Conservation (phyloP, 345 rosid species). For the Pugionium dolabratum region DNA sequence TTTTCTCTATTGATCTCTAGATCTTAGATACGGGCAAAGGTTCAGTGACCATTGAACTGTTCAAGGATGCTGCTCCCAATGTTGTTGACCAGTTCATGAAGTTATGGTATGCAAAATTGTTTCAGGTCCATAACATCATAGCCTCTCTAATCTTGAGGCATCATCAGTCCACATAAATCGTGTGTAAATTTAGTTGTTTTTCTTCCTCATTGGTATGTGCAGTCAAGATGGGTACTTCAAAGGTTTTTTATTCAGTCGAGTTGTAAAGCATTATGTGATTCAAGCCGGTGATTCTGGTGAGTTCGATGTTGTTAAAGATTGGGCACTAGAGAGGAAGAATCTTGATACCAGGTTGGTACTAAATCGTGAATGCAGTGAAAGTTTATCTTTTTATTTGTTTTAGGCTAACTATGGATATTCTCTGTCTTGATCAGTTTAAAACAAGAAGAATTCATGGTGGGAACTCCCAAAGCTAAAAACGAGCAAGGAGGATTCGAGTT, state of each 20-base stretch:
- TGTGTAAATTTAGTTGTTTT: not conserved
- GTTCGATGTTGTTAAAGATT: constrained; percentile 52
- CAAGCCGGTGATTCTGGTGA: constrained; percentile 53
- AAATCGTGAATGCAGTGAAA: too few species aligned
- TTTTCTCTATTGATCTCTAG: constrained; percentile 41
- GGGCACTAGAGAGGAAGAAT: constrained; percentile 57
- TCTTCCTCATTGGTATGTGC: constrained; percentile 27
- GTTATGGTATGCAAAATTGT: constrained; percentile 45
- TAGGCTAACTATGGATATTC: not conserved
- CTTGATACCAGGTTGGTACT: constrained; percentile 49
- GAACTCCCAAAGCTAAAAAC: constrained; percentile 55
- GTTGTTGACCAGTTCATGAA: constrained; percentile 71
- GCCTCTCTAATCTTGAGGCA: not conserved
- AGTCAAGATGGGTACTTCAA: constrained; percentile 67
- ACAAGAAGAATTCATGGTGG: constrained; percentile 73
- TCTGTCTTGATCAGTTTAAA: constrained; percentile 48
- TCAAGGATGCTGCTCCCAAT: constrained; percentile 62
- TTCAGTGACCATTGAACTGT: constrained; percentile 60
- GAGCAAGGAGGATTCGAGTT: constrained; percentile 58
- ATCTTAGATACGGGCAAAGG: constrained; percentile 68
- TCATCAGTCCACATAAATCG: not conserved
- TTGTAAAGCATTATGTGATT: constrained; percentile 61
- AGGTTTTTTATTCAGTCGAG: constrained; percentile 61
- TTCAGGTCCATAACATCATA: not conserved
- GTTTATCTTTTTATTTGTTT: not conserved